Percentiles rank a stretch among this genome's conserved stretches.
phyloP scores from a whole-genome alignment of 2,329 filamentous ascomycete species.

The Aspergillus luchuensis region DNA sequence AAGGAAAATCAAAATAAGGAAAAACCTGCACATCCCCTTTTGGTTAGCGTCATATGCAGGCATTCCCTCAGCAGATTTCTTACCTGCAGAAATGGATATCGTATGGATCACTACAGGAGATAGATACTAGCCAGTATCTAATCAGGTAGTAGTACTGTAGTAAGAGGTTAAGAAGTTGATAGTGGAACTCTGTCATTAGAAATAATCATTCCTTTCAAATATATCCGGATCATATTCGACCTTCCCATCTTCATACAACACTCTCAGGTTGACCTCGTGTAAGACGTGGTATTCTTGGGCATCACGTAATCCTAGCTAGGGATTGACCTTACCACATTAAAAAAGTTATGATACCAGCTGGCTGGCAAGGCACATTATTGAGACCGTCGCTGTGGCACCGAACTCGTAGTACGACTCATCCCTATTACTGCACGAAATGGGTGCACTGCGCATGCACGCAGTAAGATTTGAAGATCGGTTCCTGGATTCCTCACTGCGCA shows the following conservation, averaged over 20 bases:
- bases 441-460: slow-evolving; percentile 11
- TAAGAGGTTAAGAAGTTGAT: too few relatives aligned
- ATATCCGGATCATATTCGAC: too few relatives aligned
- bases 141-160: too few relatives aligned
- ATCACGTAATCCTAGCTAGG: too few relatives aligned
- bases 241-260: too few relatives aligned
- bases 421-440: slow-evolving; percentile 1
- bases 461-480: slow-evolving; percentile 12
- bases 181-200: too few relatives aligned
- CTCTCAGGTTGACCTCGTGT: too few relatives aligned
- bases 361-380: background rate
- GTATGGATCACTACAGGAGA: background rate
- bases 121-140: background rate
- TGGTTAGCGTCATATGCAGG: background rate
- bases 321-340: too few relatives aligned
- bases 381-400: background rate
- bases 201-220: too few relatives aligned
- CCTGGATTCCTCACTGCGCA: slow-evolving; percentile 6
- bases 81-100: slow-evolving; percentile 2
- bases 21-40: background rate
- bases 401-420: background rate
- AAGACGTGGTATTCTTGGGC: too few relatives aligned
- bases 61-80: background rate
- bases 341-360: background rate
- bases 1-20: too few relatives aligned